Conservation (phyloP, 1,284 basidiomycete genomes). For the Pseudozyma hubeiensis region DNA sequence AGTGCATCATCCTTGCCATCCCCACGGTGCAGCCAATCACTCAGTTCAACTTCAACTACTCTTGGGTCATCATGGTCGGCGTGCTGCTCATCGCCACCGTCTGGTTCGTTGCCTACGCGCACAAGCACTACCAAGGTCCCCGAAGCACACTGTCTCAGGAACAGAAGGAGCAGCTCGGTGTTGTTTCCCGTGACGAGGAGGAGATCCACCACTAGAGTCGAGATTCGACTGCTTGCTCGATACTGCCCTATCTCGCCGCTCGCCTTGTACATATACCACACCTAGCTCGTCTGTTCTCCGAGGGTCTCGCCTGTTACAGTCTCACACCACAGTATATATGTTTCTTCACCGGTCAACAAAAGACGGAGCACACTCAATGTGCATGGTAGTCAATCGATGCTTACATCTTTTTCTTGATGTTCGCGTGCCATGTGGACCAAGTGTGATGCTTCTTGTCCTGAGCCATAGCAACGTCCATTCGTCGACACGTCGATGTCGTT, state of each 20-base stretch:
- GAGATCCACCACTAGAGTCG: slow-evolving; percentile 20
- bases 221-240: background rate
- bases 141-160: slow-evolving; percentile 57
- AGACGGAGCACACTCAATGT: background rate
- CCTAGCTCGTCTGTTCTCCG: background rate
- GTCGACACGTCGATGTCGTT: no score
- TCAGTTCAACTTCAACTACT: slow-evolving; percentile 53
- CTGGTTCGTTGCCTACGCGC: slow-evolving; percentile 71
- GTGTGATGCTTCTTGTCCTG: no score
- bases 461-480: no score
- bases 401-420: no score
- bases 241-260: background rate
- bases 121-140: slow-evolving; percentile 71
- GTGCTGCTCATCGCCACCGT: slow-evolving; percentile 69
- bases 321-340: slow-evolving; percentile 7
- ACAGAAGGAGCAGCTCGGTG: slow-evolving; percentile 58
- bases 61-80: slow-evolving; percentile 69
- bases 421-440: no score
- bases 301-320: slow-evolving; percentile 7
- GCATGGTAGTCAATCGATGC: no score
- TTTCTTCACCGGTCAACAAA: slow-evolving; percentile 9
- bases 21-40: slow-evolving; percentile 54
- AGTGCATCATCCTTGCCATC: slow-evolving; percentile 61
- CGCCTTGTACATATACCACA: slow-evolving; percentile 24
- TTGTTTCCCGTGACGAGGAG: slow-evolving; percentile 52